Evolutionary conservation across 1,284 basidiomycete species (phyloP).

Genomic region (Retiboletus flavoniger): DNA sequence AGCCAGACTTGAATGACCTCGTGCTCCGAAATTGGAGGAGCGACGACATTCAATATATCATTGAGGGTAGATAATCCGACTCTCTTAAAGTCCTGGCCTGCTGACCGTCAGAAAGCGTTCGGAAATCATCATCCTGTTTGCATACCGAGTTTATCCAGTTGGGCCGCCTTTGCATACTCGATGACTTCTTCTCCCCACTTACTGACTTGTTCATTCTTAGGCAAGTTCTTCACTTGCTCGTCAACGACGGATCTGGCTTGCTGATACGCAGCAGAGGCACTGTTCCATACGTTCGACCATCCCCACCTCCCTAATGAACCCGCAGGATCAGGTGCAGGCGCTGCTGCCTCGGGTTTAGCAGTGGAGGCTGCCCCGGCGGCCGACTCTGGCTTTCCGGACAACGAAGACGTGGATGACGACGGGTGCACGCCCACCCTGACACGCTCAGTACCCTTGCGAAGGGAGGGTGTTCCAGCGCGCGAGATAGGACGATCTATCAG

Average conservation of each 20-base stretch:
- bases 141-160: slow-evolving; percentile 80
- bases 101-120: slow-evolving; percentile 3
- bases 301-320: slow-evolving; percentile 53
- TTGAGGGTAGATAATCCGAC: slow-evolving; percentile 85
- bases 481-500: slow-evolving; percentile 61
- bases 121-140: slow-evolving; percentile 11
- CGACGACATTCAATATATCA: slow-evolving; percentile 93
- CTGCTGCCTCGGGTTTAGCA: slow-evolving; percentile 23
- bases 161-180: slow-evolving; percentile 71
- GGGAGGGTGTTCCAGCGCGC: slow-evolving; percentile 66
- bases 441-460: slow-evolving; percentile 75
- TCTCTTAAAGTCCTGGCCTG: slow-evolving; percentile 84
- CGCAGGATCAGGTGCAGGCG: slow-evolving; percentile 27
- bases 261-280: slow-evolving; percentile 82
- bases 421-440: slow-evolving; percentile 59
- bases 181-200: slow-evolving; percentile 71
- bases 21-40: slow-evolving; percentile 96
- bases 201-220: slow-evolving; percentile 77
- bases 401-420: slow-evolving; percentile 40
- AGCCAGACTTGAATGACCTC: slow-evolving; percentile 97
- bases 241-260: slow-evolving; percentile 87
- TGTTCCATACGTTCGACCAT: slow-evolving; percentile 85
- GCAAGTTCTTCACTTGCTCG: slow-evolving; percentile 82
- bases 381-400: slow-evolving; percentile 38
- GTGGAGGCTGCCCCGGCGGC: slow-evolving; percentile 23